Percentiles rank a stretch among this genome's conserved stretches.
These are phyloP conservation scores for Microbotryomycetes sp. DNA, from an alignment of 1,284 basidiomycete genomes.

Conservation along the genomic window DNA sequence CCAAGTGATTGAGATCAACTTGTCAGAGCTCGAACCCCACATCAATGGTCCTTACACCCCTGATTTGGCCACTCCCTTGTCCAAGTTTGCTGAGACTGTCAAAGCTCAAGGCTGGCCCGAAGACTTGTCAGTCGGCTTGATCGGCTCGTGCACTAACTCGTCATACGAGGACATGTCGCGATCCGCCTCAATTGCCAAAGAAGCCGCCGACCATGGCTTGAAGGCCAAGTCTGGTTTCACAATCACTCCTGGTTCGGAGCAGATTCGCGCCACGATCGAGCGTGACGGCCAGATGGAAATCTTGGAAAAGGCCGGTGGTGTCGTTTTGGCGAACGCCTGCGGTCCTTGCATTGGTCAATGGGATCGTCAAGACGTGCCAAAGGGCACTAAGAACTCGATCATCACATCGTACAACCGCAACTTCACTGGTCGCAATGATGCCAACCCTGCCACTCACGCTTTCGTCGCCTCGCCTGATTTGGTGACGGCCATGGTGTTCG, in stretches of 20 bases:
- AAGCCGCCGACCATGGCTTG: slow-evolving; percentile 82
- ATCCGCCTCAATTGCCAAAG: slow-evolving; percentile 83
- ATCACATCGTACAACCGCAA: slow-evolving; percentile 99
- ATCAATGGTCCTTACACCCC: slow-evolving; percentile 99
- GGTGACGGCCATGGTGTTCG: slow-evolving; percentile 95
- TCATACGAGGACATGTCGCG: slow-evolving; percentile 99
- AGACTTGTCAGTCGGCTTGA: slow-evolving; percentile 94
- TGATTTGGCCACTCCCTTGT: slow-evolving; percentile 90
- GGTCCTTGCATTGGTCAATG: slow-evolving; percentile 99
- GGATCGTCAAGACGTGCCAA: slow-evolving; percentile 94
- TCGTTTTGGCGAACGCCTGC: slow-evolving; percentile 97
- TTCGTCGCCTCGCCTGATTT: slow-evolving; percentile 98
- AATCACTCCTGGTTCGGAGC: slow-evolving; percentile 96
- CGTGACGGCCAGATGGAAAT: slow-evolving; percentile 88
- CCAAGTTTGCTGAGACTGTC: slow-evolving; percentile 85
- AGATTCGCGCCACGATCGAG: slow-evolving; percentile 93
- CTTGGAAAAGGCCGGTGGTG: slow-evolving; percentile 80
- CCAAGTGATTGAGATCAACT: slow-evolving; percentile 87
- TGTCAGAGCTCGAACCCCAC: slow-evolving; percentile 94
- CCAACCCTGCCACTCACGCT: slow-evolving; percentile 97
- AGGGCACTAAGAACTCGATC: slow-evolving; percentile 93
- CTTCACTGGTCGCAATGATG: slow-evolving; percentile 99
- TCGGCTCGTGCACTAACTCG: slow-evolving; percentile 99
- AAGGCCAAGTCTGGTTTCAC: slow-evolving; percentile 90
- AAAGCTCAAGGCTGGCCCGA: slow-evolving; percentile 95